These are phyloP conservation scores for Wallacemonas collosoma DNA, from an alignment of 208 protist species.

Conservation along the genomic window DNA sequence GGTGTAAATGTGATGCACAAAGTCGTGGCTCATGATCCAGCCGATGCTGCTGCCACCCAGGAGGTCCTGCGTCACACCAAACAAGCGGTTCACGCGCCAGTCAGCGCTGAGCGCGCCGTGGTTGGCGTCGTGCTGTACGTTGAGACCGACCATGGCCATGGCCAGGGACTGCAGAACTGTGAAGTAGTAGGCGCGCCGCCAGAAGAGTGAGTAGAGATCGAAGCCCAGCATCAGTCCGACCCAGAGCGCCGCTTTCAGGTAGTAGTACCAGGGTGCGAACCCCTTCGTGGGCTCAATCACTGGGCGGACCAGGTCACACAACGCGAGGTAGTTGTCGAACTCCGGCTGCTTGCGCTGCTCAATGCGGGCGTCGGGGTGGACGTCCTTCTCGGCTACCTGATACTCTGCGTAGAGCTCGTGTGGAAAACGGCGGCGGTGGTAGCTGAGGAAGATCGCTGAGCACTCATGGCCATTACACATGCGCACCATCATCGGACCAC, in stretches of 20 bases:
- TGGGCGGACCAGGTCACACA: constrained; percentile 52
- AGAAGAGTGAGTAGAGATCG: constrained; percentile 68
- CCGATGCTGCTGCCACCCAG: constrained; percentile 76
- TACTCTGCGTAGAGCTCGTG: constrained; percentile 64
- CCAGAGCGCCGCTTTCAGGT: constrained; percentile 62
- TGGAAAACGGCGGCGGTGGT: constrained; percentile 79
- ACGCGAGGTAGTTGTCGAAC: constrained; percentile 70
- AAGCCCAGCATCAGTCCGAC: constrained; percentile 54
- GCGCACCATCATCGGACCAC: constrained; percentile 68
- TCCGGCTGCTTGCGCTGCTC: constrained; percentile 47
- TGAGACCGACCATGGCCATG: constrained; percentile 82
- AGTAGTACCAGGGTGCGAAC: constrained; percentile 83
- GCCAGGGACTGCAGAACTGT: constrained; percentile 72
- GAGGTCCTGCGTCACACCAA: constrained; percentile 71
- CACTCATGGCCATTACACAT: constrained; percentile 75
- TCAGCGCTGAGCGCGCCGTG: constrained; percentile 66
- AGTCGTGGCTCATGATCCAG: constrained; percentile 80
- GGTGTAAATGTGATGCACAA: constrained; percentile 79
- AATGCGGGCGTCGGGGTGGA: constrained; percentile 41
- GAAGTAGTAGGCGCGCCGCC: constrained; percentile 47
- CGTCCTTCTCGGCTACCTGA: constrained; percentile 47
- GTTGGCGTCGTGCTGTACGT: constrained; percentile 87
- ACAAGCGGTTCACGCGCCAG: constrained; percentile 59
- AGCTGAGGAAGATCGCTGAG: constrained; percentile 72
- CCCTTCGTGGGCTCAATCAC: constrained; percentile 61